Evolutionary conservation across 176 grass and related monocot species (phyloP), one percentile per base, ranked within the genome.

Genomic region (Triticum urartu): DNA sequence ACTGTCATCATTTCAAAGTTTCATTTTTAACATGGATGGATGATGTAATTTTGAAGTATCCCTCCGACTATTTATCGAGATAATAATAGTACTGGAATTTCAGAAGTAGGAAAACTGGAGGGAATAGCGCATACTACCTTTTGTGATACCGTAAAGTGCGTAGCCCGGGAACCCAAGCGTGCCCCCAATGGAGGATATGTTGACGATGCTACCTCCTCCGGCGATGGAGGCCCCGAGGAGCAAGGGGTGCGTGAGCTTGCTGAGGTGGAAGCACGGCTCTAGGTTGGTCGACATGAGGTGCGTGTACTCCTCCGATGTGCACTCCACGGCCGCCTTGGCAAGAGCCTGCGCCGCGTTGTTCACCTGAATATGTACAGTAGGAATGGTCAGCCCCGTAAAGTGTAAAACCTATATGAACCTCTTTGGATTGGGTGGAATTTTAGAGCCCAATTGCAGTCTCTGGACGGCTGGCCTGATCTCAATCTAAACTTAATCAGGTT

Each of bases 291-390:
- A 3, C 69, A 72, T 22, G 9, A 72, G 21, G 11, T 14, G 38
- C 5, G 69, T 7, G 38, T 72, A 72, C 2, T 72, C 69, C 5
- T 72, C 69, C 1, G 5, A 11, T n/a, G 38, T 72, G 5, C 36
- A 72, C 69, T 72, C 69, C 39, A 20, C 40, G 0, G 9, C 10
- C 67, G 48, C 13, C 81, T 83, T 83, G 4, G 32, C 33, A 4
- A 32, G 30, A 17, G 58, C 11, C 28, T 78, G 75, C 18, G 26
- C 75, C 4, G 86, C 79, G 21, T 82, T 91, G 58, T 87, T 86
- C 33, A 78, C 70, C 56, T 75, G 15, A 2, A 40, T 5, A 36
- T 1, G 33, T 13, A 64, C 47, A 50, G 14, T 52, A 52, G 48
- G 42, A 12, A 3, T 45, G 42, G 42, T 43, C 42, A 43, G 42